A percentile compares a stretch with the other conserved stretches of the same genome.
Conservation (phyloP, 2,329 filamentous ascomycete species). For the Talaromyces sp. region DNA sequence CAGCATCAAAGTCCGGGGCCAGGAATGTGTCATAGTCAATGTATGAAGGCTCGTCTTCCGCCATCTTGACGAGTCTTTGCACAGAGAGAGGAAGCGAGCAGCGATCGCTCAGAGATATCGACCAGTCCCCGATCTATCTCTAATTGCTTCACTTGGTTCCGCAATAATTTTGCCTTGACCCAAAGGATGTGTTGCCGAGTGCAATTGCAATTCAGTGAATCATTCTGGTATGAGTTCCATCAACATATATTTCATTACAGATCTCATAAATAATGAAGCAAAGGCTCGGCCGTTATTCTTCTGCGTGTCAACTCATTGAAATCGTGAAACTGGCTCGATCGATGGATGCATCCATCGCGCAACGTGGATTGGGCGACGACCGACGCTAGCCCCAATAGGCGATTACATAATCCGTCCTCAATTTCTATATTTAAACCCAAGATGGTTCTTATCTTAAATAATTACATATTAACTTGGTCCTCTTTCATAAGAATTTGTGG, state of each 20-base stretch:
- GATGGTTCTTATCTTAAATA: no score
- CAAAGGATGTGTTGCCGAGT: background rate
- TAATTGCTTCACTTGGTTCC: background rate
- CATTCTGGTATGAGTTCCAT: background rate
- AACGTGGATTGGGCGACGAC: background rate
- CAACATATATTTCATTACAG: background rate
- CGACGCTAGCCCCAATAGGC: background rate
- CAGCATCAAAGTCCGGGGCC: constrained; percentile 71
- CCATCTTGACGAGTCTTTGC: constrained; percentile 19
- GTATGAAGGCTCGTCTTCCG: constrained; percentile 60
- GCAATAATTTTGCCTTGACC: background rate
- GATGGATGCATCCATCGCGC: background rate
- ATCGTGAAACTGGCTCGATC: background rate
- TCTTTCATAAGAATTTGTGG: background rate
- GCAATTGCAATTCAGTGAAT: background rate
- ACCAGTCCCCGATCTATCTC: background rate
- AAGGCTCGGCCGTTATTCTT: background rate
- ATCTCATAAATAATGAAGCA: background rate
- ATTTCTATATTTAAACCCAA: no score
- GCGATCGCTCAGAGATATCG: background rate
- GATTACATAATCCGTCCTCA: background rate
- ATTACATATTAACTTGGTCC: background rate
- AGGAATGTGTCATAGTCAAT: constrained; percentile 95
- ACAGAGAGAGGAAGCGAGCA: background rate
- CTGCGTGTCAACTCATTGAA: background rate